Evolutionary conservation across 2,329 filamentous ascomycete genomes (phyloP), one percentile per base, ranked within the genome.

Genomic region (Colletotrichum chlorophyti): DNA sequence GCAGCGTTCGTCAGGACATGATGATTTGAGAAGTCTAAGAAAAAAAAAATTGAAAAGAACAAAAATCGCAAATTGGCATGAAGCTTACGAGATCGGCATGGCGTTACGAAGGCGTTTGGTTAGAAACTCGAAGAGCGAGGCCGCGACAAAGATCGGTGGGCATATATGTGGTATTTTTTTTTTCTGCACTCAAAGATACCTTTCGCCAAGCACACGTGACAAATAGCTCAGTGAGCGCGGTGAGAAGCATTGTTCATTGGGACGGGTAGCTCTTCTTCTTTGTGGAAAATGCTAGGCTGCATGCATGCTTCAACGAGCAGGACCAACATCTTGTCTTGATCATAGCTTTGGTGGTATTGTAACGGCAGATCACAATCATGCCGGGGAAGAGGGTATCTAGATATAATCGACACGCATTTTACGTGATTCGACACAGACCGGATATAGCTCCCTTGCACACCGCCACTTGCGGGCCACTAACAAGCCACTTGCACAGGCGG

Each of bases 1-100:
- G 34, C 21, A 64, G 63, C 63, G n/a, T 64, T 55, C 38, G 58
- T 64, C 45, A 63, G 57, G 43, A 48, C 63, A 32, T 63, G 42
- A 63, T 47, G 21, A 42, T 35, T 31, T 52, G 29, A n/a, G n/a
- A n/a, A n/a, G n/a, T n/a, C n/a, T n/a, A n/a, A n/a, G n/a, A n/a
- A n/a, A n/a, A n/a, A n/a, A n/a, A n/a, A n/a, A n/a, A n/a, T n/a
- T n/a, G n/a, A n/a, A n/a, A n/a, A n/a, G n/a, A n/a, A n/a, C 31
- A 40, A 27, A 12, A 14, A 29, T 29, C n/a, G 24, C 26, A 45
- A 9, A 46, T 38, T 27, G 29, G 34, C 53, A 58, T 60, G 34
- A 58, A 24, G 15, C 46, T 47, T 42, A 51, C 27, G 53, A 47
- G 53, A 35, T 43, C 38, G 42, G 55, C 55, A 34, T 55, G 55